phyloP scores from a whole-genome alignment of 202 grass and related monocot genomes.

The Eragrostis tef region DNA sequence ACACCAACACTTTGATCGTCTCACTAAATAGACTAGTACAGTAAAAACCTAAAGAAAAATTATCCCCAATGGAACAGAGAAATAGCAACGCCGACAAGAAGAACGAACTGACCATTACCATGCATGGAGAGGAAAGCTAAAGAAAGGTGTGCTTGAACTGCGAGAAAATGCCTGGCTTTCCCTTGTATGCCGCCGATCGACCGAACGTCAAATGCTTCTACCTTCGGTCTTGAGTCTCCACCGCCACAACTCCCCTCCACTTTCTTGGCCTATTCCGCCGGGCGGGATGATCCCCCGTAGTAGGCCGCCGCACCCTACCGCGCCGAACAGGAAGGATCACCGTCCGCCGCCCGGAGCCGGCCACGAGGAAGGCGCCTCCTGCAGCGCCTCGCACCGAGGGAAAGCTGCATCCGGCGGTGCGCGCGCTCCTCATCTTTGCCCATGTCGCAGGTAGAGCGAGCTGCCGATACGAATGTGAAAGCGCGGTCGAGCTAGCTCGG shows the following conservation, averaged over 20 bases:
- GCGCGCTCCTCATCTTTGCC: slow-evolving; percentile 19
- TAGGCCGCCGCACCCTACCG: background rate
- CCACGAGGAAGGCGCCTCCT: background rate
- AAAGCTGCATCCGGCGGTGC: background rate
- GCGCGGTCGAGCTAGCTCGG: background rate
- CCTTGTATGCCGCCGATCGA: slow-evolving; percentile 77
- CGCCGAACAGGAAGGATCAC: background rate
- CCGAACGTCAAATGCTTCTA: slow-evolving; percentile 8
- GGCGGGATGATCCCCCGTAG: background rate
- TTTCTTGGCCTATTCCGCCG: background rate
- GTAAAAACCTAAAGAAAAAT: background rate
- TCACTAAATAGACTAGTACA: background rate
- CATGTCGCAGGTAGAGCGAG: background rate
- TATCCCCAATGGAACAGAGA: background rate
- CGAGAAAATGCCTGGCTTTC: slow-evolving; percentile 90
- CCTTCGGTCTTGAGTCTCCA: background rate
- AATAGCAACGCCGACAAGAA: background rate
- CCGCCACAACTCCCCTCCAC: slow-evolving; percentile 25
- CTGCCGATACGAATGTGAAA: background rate
- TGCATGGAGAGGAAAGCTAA: slow-evolving; percentile 76
- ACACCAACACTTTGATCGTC: slow-evolving; percentile 10
- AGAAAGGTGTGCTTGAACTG: slow-evolving; percentile 46
- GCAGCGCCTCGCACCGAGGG: background rate
- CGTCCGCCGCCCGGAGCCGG: background rate
- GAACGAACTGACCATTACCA: background rate